Evolutionary conservation across 2,329 filamentous ascomycete genomes (phyloP), one percentile per base, ranked within the genome.

Genomic region (Elsinoe australis): DNA sequence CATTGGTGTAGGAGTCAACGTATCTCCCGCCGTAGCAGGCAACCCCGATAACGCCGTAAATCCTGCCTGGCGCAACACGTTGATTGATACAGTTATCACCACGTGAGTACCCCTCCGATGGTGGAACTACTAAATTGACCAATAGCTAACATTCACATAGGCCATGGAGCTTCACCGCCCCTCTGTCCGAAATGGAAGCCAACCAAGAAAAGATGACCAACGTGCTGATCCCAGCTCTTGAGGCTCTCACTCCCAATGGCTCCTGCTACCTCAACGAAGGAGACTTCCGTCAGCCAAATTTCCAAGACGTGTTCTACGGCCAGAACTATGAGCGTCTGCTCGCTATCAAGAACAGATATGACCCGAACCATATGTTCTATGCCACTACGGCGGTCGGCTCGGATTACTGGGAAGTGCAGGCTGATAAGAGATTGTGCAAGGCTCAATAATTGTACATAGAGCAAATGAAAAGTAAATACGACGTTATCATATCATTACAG

Each of bases 261-360:
- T 67, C 66, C 5, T 56, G 57, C 3, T 71, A 71, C 52, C 52
- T 66, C 51, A 71, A 70, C 47, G 68, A 70, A 48, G 59, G 32
- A 19, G 38, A 38, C 22, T 49, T 24, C 17, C 18, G 49, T 8
- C 28, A 32, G n/a, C 34, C 15, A 10, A 9, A 53, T 18, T 54
- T 42, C 44, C 48, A 53, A 18, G 33, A 46, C 14, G 34, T 41
- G 4, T 49, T 53, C 41, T 54, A 49, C 18, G 51, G 52, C 10
- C 35, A 39, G 6, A 42, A 53, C 24, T 54, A 51, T 32, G 38
- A 44, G 2, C 15, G 36, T 1, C 38, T 54, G 9, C 33, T 48
- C 17, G 19, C 24, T 4, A 53, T 54, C 49, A 54, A 54, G 47
- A 26, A 35, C 3, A 49, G 51, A 33, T 54, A 51, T 17, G 53